Conservation (phyloP, 148 eudicot species). For the Amaranthus palmeri region DNA sequence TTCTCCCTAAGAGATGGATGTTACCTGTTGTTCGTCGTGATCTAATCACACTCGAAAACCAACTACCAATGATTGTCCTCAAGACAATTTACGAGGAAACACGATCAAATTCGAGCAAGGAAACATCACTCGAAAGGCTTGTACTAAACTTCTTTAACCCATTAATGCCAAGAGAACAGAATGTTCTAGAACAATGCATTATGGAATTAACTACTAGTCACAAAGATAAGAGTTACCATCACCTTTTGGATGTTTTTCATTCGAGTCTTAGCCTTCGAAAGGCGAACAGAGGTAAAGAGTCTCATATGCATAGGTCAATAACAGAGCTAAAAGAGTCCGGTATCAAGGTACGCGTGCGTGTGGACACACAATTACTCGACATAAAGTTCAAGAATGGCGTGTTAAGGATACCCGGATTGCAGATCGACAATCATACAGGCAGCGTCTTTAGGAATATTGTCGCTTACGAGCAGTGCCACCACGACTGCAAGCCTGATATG, state of each 20-base stretch:
- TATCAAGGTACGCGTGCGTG: conserved; percentile 1
- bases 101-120: not conserved
- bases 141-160: conserved; percentile 21
- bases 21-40: conserved; percentile 26
- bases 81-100: not conserved
- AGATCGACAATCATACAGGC: conserved; percentile 16
- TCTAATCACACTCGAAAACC: conserved; percentile 20
- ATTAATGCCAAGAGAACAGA: conserved; percentile 14
- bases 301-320: conserved; percentile 15
- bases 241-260: conserved; percentile 20
- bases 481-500: conserved; percentile 16
- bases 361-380: not conserved
- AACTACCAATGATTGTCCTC: conserved; percentile 19
- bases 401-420: conserved; percentile 9
- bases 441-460: conserved; percentile 18
- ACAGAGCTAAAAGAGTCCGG: conserved; percentile 11
- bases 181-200: not conserved
- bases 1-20: conserved; percentile 27
- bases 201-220: not conserved
- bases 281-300: conserved; percentile 2
- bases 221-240: not conserved
- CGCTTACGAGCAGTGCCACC: conserved; percentile 26
- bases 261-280: conserved; percentile 10
- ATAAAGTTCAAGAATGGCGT: not conserved
- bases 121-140: conserved; percentile 11